Conservation (phyloP, 177 flowering plant species). For the Vitis hybrid region DNA sequence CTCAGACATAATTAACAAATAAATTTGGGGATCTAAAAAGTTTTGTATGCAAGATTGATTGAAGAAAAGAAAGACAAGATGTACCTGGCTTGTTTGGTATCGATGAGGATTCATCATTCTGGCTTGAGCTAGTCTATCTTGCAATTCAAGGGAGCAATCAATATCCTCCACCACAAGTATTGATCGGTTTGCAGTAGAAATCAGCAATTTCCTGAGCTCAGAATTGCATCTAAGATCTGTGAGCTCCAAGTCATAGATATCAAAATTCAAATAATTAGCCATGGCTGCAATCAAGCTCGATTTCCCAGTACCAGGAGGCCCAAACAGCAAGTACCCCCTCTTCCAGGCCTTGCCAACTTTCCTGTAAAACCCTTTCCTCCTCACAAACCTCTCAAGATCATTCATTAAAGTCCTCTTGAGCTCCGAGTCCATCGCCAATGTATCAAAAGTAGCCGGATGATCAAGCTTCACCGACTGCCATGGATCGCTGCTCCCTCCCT, state of each 20-base stretch:
- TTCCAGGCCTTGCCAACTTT: slow-evolving; percentile 49
- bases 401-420: slow-evolving; percentile 23
- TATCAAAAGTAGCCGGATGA: slow-evolving; percentile 37
- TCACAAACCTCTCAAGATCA: slow-evolving; percentile 30
- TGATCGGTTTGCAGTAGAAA: slow-evolving; percentile 27
- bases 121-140: slow-evolving; percentile 4
- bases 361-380: slow-evolving; percentile 37
- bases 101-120: neutral
- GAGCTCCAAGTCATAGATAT: slow-evolving; percentile 41
- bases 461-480: slow-evolving; percentile 29
- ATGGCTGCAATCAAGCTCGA: slow-evolving; percentile 47
- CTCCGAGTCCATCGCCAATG: slow-evolving; percentile 32
- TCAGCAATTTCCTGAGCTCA: slow-evolving; percentile 30
- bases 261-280: slow-evolving; percentile 42
- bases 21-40: too few relatives aligned
- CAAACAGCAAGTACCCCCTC: slow-evolving; percentile 36
- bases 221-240: slow-evolving; percentile 23
- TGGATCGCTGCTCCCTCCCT: neutral
- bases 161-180: slow-evolving; percentile 39
- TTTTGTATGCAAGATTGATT: neutral
- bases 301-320: slow-evolving; percentile 46
- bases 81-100: neutral
- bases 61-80: neutral
- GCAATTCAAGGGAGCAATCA: slow-evolving; percentile 27
- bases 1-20: too few relatives aligned